Conservation (phyloP, 2,329 filamentous ascomycete genomes). For the Apiospora koreana region DNA sequence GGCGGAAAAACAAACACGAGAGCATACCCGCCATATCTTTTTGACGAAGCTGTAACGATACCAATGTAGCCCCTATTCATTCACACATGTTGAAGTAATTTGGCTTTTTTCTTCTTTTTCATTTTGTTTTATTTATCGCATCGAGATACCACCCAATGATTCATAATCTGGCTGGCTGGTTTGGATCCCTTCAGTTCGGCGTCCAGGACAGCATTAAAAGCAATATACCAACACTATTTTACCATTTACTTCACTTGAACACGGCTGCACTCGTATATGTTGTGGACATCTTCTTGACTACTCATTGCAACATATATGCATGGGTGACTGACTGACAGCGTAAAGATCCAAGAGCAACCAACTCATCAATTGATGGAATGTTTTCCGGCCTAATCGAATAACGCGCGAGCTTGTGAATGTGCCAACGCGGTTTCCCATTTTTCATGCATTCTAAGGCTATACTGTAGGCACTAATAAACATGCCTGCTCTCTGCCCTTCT, state of each 20-base stretch:
- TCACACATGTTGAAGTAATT: neutral
- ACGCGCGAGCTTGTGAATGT: neutral
- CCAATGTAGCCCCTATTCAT: constrained; percentile 4
- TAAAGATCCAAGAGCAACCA: too few relatives aligned
- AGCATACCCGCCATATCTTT: neutral
- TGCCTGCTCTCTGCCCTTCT: neutral
- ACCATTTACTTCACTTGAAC: neutral
- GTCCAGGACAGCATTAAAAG: neutral
- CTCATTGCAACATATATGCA: too few relatives aligned
- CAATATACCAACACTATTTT: neutral
- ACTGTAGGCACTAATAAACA: neutral
- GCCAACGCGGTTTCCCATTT: neutral
- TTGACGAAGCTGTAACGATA: constrained; percentile 7
- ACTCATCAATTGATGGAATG: neutral
- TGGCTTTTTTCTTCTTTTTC: neutral
- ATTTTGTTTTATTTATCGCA: neutral
- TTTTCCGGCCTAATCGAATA: neutral
- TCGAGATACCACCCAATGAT: constrained; percentile 3
- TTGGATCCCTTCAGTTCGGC: neutral
- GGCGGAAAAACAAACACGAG: neutral
- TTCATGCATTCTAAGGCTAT: neutral
- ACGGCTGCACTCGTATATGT: neutral
- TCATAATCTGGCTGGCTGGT: neutral
- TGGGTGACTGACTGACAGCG: too few relatives aligned
- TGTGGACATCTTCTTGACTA: neutral